phyloP scores from a whole-genome alignment of 768 basidiomycete genomes.

The Gautieria morchelliformis region DNA sequence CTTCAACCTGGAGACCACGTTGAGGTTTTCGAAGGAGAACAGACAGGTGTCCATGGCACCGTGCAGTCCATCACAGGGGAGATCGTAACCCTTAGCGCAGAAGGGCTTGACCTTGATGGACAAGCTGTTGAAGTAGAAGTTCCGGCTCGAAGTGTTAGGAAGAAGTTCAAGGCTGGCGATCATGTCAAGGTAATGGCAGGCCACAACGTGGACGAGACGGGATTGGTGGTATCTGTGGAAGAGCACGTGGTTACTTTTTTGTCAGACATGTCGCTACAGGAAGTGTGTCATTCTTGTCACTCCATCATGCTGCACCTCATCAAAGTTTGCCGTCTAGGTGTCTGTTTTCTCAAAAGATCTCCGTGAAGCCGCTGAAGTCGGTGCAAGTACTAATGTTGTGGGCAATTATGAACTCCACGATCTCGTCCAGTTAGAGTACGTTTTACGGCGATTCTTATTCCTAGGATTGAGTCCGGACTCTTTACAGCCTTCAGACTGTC shows the following conservation, averaged over 20 bases:
- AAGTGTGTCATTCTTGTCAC: conserved; percentile 40
- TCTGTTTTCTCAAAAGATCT: conserved; percentile 97
- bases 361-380: conserved; percentile 94
- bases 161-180: conserved; percentile 93
- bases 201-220: conserved; percentile 90
- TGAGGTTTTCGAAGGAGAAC: conserved; percentile 96
- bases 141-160: conserved; percentile 81
- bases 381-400: conserved; percentile 80
- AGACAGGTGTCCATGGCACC: conserved; percentile 84
- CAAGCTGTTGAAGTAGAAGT: conserved; percentile 83
- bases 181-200: conserved; percentile 98
- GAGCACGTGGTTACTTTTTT: conserved; percentile 92
- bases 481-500: conserved; percentile 72
- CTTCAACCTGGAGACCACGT: conserved; percentile 97
- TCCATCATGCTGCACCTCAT: not conserved
- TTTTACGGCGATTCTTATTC: conserved; percentile 10
- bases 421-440: conserved; percentile 92
- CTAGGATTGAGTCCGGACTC: not conserved
- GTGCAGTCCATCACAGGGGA: conserved; percentile 86
- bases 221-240: conserved; percentile 85
- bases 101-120: conserved; percentile 76
- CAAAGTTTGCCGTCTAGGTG: conserved; percentile 44
- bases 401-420: conserved; percentile 96
- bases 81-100: conserved; percentile 73
- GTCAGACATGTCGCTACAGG: conserved; percentile 95